phyloP scores from a whole-genome alignment of 2,329 filamentous ascomycete species.

The Escovopsis weberi region DNA sequence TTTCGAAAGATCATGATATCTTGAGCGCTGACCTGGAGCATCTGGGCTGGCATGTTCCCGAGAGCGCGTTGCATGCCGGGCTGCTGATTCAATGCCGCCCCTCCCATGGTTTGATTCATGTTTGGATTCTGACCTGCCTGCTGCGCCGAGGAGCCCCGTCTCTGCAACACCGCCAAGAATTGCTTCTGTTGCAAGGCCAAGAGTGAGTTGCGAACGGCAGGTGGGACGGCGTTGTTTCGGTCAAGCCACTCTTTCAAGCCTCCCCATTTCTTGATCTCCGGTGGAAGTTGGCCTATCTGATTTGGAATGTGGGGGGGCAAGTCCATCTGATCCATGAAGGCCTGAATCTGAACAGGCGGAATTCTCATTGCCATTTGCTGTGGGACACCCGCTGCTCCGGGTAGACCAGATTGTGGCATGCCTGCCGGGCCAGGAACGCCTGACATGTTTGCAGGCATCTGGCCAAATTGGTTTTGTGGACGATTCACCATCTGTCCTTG shows the following conservation, averaged over 20 bases:
- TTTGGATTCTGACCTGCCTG: conserved; percentile 17
- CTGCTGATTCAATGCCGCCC: conserved; percentile 14
- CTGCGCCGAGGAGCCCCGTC: conserved; percentile 15
- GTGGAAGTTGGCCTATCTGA: conserved; percentile 19
- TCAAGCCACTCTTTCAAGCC: conserved; percentile 29
- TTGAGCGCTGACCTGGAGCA: conserved; percentile 19
- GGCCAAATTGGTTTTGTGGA: conserved; percentile 16
- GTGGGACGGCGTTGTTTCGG: conserved; percentile 21
- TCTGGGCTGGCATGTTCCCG: conserved; percentile 15
- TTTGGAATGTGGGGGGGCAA: conserved; percentile 23
- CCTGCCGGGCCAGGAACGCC: conserved; percentile 15
- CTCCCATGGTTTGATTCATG: conserved; percentile 11
- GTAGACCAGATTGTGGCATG: conserved; percentile 16
- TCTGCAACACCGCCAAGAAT: conserved; percentile 21
- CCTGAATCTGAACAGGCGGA: conserved; percentile 15
- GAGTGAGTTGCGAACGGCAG: conserved; percentile 19
- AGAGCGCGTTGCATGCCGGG: conserved; percentile 13
- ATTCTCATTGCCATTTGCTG: conserved; percentile 14
- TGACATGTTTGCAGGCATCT: conserved; percentile 18
- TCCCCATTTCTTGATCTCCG: conserved; percentile 34
- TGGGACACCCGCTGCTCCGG: conserved; percentile 13
- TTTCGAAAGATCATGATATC: conserved; percentile 19
- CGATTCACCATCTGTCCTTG: conserved; percentile 19
- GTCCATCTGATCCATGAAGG: conserved; percentile 34
- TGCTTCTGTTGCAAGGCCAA: conserved; percentile 23